Base-by-base conservation (phyloP, 768 basidiomycete species). In the Nevesoporus exiguus region DNA sequence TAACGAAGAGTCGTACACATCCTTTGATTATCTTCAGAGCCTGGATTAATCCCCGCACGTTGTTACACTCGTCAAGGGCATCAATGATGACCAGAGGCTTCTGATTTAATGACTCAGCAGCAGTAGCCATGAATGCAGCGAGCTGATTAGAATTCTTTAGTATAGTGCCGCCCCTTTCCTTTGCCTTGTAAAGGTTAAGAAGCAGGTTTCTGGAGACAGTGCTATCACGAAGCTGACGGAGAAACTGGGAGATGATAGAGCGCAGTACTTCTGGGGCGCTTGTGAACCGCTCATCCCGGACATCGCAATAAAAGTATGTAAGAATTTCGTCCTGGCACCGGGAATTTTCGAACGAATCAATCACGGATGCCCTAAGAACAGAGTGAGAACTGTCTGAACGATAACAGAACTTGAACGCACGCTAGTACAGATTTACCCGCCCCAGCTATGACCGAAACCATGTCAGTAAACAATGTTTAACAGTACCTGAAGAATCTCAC, bases 391-490 rank as follows among this genome's bases (percentile, higher is more conserved):
- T 8, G 1, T 14, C 3, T 1, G 15, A 41, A 34, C 11, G 13
- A n/a, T n/a, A 4, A 47, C 25, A 6, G 3, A 40, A n/a, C 5
- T 4, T n/a, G 17, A 33, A 45, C 56, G 34, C 52, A 55, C 54
- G 43, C 49, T 41, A 55, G 24, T 14, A 55, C 54, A 11, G 54
- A 55, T 55, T 52, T 55, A 2, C 50, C 54, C 1, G 54, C 49
- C 6, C 54, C 54, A 40, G 43, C 54, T 55, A 37, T 30, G 30
- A 6, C 27, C 10, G 7, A n/a, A 31, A 19, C 27, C 8, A 13
- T n/a, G 14, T 53, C 46, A 53, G 37, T 14, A 3, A 19, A 47
- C 13, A 4, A 10, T 27, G 14, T 2, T 7, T 27, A 21, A 13
- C 22, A 11, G 21, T 5, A 17, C 19, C n/a, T 22, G 7, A 2